Evolutionary conservation across 2,329 filamentous ascomycete species (phyloP).

Genomic region (Colletotrichum magnum): DNA sequence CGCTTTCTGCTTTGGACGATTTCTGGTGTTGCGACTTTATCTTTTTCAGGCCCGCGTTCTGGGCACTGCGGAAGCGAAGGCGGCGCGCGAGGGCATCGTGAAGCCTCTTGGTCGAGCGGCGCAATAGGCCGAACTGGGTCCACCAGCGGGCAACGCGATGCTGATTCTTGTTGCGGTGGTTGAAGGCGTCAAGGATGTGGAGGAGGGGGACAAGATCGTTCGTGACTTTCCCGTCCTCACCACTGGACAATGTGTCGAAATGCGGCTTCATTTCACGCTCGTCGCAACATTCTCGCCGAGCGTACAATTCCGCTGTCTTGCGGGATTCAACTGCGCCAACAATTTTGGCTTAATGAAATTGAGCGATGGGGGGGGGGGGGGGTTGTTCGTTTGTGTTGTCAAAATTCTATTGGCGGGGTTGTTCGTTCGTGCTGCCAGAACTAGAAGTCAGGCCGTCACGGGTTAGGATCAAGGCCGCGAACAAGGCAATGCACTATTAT

Average conservation of each 20-base stretch:
- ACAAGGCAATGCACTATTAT: too few relatives aligned
- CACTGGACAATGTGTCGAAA: not conserved
- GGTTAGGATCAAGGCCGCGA: too few relatives aligned
- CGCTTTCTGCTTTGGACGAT: not conserved
- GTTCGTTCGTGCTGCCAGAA: too few relatives aligned
- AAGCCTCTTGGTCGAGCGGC: conserved; percentile 74
- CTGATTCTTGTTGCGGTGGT: conserved; percentile 92
- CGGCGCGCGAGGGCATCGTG: conserved; percentile 49
- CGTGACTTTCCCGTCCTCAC: conserved; percentile 35
- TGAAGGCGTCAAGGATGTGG: conserved; percentile 78
- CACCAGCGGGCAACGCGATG: conserved; percentile 89
- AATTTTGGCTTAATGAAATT: too few relatives aligned
- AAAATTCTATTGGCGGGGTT: too few relatives aligned
- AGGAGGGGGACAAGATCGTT: conserved; percentile 54
- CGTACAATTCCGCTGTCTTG: not conserved
- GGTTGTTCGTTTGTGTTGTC: too few relatives aligned
- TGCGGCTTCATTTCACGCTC: not conserved
- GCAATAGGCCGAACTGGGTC: conserved; percentile 78
- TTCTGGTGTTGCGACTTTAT: conserved; percentile 1
- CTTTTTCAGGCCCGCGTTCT: conserved; percentile 29
- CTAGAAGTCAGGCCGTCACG: too few relatives aligned
- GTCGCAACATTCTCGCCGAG: too few relatives aligned
- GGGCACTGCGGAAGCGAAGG: conserved; percentile 35
- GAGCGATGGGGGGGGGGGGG: too few relatives aligned
- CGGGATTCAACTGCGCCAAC: too few relatives aligned